Evolutionary conservation across 768 basidiomycete species (phyloP).

Genomic region (Leccinum uliginosum): DNA sequence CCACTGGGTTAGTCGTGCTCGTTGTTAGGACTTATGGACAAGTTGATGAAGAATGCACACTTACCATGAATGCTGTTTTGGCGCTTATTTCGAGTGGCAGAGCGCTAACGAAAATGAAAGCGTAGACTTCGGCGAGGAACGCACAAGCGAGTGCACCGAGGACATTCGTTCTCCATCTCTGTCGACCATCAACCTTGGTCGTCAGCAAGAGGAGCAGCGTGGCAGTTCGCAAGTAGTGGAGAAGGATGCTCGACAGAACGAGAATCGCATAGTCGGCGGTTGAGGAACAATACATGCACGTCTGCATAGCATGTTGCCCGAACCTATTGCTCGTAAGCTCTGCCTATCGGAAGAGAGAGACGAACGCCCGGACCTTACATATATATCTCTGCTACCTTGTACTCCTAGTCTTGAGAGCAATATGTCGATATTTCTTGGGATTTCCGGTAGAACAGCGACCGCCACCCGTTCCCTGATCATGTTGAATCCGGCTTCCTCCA

Average conservation of each 20-base stretch:
- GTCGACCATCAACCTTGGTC: constrained; percentile 35
- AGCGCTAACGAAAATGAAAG: constrained; percentile 41
- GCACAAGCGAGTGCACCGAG: constrained; percentile 47
- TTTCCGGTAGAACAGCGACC: constrained; percentile 14
- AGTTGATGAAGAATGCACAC: constrained; percentile 7
- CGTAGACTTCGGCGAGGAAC: constrained; percentile 52
- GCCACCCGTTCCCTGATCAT: constrained; percentile 14
- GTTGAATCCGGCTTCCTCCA: constrained; percentile 38
- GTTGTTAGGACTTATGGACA: not conserved
- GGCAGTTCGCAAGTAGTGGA: constrained; percentile 57
- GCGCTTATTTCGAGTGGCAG: constrained; percentile 44
- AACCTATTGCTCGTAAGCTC: constrained; percentile 40
- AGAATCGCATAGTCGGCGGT: constrained; percentile 58
- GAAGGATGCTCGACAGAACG: constrained; percentile 48
- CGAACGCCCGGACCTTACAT: constrained; percentile 47
- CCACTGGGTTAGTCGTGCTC: constrained; percentile 43
- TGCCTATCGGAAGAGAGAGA: not conserved
- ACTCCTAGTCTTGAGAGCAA: constrained; percentile 53
- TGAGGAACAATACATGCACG: constrained; percentile 63
- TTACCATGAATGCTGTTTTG: constrained; percentile 37
- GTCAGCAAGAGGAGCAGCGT: constrained; percentile 46
- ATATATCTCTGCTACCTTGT: constrained; percentile 54
- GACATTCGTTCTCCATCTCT: constrained; percentile 41
- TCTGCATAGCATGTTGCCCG: constrained; percentile 59
- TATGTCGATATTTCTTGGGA: constrained; percentile 47